phyloP scores from a whole-genome alignment of 495 filamentous ascomycete species.

The Penicillium paxilli region DNA sequence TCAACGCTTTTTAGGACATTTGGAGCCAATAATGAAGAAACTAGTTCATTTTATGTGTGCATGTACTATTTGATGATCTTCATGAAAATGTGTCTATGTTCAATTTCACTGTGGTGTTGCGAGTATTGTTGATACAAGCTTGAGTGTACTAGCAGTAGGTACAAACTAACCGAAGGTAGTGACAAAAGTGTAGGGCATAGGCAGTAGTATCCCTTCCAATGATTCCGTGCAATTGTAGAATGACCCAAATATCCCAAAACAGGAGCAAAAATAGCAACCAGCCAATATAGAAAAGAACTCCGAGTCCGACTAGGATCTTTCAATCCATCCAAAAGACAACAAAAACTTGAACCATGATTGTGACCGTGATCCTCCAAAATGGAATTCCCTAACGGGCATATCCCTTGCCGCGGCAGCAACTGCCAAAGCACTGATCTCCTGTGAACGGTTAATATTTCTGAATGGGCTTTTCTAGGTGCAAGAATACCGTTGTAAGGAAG shows the following conservation, averaged over 20 bases:
- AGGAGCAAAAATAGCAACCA: neutral
- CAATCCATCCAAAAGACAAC: neutral
- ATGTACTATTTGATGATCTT: neutral
- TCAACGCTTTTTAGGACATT: neutral
- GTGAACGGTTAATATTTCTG: slow-evolving; percentile 13
- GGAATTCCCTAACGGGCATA: slow-evolving; percentile 1
- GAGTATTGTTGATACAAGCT: neutral
- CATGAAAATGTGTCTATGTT: neutral
- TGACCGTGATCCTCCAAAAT: too few species aligned
- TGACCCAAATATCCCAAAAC: neutral
- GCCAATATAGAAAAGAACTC: slow-evolving; percentile 1
- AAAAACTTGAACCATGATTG: too few species aligned
- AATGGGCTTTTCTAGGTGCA: slow-evolving; percentile 3
- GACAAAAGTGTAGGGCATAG: too few species aligned
- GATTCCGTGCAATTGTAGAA: neutral
- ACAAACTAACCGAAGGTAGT: neutral
- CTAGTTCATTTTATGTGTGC: too few species aligned
- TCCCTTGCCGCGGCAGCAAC: slow-evolving; percentile 16
- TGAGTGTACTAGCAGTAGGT: neutral
- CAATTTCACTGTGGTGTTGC: neutral
- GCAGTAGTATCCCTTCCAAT: neutral
- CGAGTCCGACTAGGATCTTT: too few species aligned
- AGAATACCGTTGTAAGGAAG: slow-evolving; percentile 19
- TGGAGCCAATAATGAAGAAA: neutral
- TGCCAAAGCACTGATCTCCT: slow-evolving; percentile 24